These are phyloP conservation scores for Crassisporium funariophilum DNA, from an alignment of 768 basidiomycete genomes.

Conservation along the genomic window DNA sequence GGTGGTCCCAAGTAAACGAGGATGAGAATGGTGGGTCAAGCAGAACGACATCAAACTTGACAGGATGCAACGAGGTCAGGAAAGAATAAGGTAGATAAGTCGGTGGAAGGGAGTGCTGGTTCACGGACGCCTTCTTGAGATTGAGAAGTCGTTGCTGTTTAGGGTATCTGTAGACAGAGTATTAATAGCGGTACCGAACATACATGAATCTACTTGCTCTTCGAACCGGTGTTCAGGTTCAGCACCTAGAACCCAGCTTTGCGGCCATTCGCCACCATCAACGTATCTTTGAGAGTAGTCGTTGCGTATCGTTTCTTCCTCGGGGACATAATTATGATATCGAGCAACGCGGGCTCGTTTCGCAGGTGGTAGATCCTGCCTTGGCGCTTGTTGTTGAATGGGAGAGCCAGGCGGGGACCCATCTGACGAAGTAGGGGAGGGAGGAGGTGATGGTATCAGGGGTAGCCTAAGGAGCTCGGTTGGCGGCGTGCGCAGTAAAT, in stretches of 20 bases:
- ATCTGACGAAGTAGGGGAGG: slow-evolving; percentile 52
- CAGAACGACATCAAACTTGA: slow-evolving; percentile 89
- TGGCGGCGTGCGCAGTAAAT: slow-evolving; percentile 56
- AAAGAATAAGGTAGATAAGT: slow-evolving; percentile 67
- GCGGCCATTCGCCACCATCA: slow-evolving; percentile 89
- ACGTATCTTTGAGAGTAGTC: slow-evolving; percentile 93
- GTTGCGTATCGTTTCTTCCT: slow-evolving; percentile 96
- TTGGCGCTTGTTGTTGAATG: slow-evolving; percentile 33
- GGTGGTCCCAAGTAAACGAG: slow-evolving; percentile 82
- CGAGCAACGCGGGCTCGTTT: slow-evolving; percentile 73
- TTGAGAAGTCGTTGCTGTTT: slow-evolving; percentile 85
- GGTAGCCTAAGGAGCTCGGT: slow-evolving; percentile 57
- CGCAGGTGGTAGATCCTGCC: slow-evolving; percentile 54
- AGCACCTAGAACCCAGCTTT: slow-evolving; percentile 90
- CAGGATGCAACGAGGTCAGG: slow-evolving; percentile 55
- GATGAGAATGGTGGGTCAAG: slow-evolving; percentile 90
- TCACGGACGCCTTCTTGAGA: slow-evolving; percentile 81
- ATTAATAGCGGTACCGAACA: background rate
- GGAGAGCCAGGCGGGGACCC: slow-evolving; percentile 43
- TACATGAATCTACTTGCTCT: slow-evolving; percentile 68
- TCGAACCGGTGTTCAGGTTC: slow-evolving; percentile 87
- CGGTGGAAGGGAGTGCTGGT: slow-evolving; percentile 69
- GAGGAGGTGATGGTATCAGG: slow-evolving; percentile 57
- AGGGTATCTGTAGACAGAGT: slow-evolving; percentile 70
- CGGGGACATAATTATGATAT: slow-evolving; percentile 83